phyloP scores from a whole-genome alignment of 495 filamentous ascomycete genomes.

The Friedmanniomyces simplex region DNA sequence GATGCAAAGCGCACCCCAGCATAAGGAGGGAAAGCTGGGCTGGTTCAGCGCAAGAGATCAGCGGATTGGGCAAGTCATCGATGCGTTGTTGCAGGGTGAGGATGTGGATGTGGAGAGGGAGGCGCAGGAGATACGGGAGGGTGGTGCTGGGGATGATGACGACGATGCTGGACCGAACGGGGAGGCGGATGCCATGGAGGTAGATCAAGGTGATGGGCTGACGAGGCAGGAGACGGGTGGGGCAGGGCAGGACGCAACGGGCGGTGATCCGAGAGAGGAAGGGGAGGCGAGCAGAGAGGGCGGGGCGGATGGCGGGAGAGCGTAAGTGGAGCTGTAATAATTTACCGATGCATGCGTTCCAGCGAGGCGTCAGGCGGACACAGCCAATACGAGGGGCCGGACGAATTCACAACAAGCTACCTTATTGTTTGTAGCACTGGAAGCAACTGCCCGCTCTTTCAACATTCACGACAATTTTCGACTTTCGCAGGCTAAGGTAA shows the following conservation, averaged over 20 bases:
- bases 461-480: too few relatives aligned
- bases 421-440: too few relatives aligned
- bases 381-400: too few relatives aligned
- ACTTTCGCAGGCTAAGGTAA: slow-evolving; percentile 17
- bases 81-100: slow-evolving; percentile 73
- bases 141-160: slow-evolving; percentile 40
- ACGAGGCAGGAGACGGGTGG: slow-evolving; percentile 54
- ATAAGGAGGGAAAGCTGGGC: slow-evolving; percentile 55
- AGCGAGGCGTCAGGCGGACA: slow-evolving; percentile 8
- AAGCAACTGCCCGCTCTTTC: too few relatives aligned
- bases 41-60: slow-evolving; percentile 74
- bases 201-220: slow-evolving; percentile 34
- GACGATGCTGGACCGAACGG: slow-evolving; percentile 74
- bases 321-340: slow-evolving; percentile 60
- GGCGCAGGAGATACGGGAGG: slow-evolving; percentile 47
- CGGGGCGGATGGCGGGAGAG: slow-evolving; percentile 91
- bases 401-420: too few relatives aligned
- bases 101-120: slow-evolving; percentile 78
- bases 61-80: slow-evolving; percentile 74
- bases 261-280: slow-evolving; percentile 81
- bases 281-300: slow-evolving; percentile 79
- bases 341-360: neutral
- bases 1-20: slow-evolving; percentile 82
- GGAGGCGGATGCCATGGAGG: slow-evolving; percentile 52
- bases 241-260: slow-evolving; percentile 75